phyloP scores from a whole-genome alignment of 1,284 basidiomycete species.

The Takashimella koratensis region DNA sequence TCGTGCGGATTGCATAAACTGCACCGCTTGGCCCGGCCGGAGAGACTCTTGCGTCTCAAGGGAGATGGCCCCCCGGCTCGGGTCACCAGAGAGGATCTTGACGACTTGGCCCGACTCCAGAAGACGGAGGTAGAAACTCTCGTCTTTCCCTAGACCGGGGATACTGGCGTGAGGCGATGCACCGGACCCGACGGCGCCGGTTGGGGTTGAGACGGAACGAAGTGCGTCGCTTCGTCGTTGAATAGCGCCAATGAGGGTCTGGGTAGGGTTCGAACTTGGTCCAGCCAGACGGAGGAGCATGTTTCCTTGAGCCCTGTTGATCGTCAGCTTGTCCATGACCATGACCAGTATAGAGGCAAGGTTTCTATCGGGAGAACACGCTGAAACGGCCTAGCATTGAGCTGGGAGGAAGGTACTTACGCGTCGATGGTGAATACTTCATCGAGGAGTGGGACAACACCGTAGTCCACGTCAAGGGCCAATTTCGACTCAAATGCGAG shows the following conservation, averaged over 20 bases:
- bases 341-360: not conserved
- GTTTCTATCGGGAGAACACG: not conserved
- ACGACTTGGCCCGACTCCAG: constrained; percentile 17
- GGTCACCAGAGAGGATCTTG: constrained; percentile 70
- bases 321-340: no score
- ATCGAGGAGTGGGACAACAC: constrained; percentile 56
- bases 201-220: no score
- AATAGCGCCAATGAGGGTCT: constrained; percentile 63
- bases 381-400: not conserved
- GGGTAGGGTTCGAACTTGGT: constrained; percentile 61
- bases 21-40: constrained; percentile 55
- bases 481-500: constrained; percentile 55
- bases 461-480: constrained; percentile 52
- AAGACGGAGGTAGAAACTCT: constrained; percentile 1
- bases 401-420: constrained; percentile 41
- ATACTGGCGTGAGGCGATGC: not conserved
- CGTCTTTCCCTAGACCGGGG: constrained; percentile 1
- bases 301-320: constrained; percentile 69
- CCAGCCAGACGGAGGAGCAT: constrained; percentile 60
- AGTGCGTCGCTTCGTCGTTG: no score
- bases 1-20: not conserved
- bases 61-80: constrained; percentile 68
- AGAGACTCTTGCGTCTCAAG: constrained; percentile 64
- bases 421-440: constrained; percentile 57
- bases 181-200: constrained; percentile 14